phyloP scores from a whole-genome alignment of 805 yeast species.

The Teunomyces stri region DNA sequence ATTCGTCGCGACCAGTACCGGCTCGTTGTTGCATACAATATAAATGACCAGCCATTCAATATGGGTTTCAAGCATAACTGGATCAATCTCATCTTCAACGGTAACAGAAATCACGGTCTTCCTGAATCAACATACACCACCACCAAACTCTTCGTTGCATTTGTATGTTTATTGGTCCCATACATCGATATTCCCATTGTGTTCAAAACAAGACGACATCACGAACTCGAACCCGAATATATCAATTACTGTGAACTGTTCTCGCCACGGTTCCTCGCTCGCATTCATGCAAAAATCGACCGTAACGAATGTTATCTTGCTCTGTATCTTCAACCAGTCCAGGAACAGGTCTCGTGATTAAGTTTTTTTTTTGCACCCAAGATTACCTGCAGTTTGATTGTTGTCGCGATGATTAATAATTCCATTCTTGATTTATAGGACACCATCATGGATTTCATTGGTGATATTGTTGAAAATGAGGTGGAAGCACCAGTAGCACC shows the following conservation, averaged over 20 bases:
- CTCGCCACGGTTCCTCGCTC: constrained; percentile 6
- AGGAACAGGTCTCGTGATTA: background rate
- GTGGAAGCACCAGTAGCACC: constrained; percentile 35
- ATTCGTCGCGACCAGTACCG: constrained; percentile 31
- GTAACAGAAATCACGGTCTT: constrained; percentile 20
- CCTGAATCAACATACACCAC: constrained; percentile 7
- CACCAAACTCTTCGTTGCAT: constrained; percentile 10
- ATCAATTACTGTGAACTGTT: constrained; percentile 7
- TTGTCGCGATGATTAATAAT: constrained; percentile 5
- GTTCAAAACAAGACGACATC: background rate
- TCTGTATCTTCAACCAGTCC: constrained; percentile 4
- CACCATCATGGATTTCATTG: constrained; percentile 58
- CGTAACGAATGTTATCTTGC: constrained; percentile 10
- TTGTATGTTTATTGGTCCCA: constrained; percentile 15
- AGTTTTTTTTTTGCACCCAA: background rate
- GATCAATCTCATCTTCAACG: constrained; percentile 29
- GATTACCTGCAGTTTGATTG: background rate
- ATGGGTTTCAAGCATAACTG: constrained; percentile 37
- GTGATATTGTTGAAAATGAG: constrained; percentile 71
- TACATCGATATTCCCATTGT: constrained; percentile 18
- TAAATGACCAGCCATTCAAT: constrained; percentile 33
- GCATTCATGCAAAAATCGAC: constrained; percentile 8
- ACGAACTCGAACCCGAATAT: background rate
- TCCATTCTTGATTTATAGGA: background rate
- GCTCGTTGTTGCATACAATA: constrained; percentile 32